Base-by-base conservation (phyloP, 2,329 filamentous ascomycete species). In the Beauveria medogensis region DNA sequence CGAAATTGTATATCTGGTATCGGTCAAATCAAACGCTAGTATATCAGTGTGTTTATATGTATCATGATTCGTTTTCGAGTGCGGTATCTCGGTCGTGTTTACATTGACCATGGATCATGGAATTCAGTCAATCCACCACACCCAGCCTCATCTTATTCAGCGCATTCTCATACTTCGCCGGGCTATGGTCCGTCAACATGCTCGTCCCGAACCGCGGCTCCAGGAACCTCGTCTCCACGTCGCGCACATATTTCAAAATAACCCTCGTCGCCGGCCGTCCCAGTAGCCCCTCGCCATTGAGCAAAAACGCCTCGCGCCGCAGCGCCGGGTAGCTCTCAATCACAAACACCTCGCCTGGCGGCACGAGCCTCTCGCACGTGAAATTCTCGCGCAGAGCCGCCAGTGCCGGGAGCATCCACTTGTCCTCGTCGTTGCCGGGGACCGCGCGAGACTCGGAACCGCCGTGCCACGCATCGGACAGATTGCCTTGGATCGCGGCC, bases 161-260 rank as follows among this genome's bases (percentile, higher is more conserved):
- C 62, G 84, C 85, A 62, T 83, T 81, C 72, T 92, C 89, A 69
- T 92, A 92, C 65, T 85, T 79, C 28, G 83, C 87, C 3, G 89
- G 89, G 65, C 84, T 90, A 69, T 92, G 89, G 70, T 92, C 89
- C 62, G 84, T 80, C 72, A 92, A 76, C 87, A 91, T 90, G 52
- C 86, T 85, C 26, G 85, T 82, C 5, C 85, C 87, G 69, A 92
- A 91, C 48, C 81, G 78, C 47, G 91, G 76, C 73, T 92, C 89
- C 30, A 82, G 78, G 70, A 92, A 92, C 58, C 83, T 76, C 24
- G 78, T 78, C 69, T 91, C 88, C 34, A 91, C 88, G 70, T 92
- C 85, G 60, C 82, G 76, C 14, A 92, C 80, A 63, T 90, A 89
- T 69, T 84, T 87, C 55, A 92, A 74, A 63, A 90, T 83, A 46